Percentiles rank a stretch among this genome's conserved stretches.
Evolutionary conservation across 768 basidiomycete species (phyloP).

Genomic region (Naganishia randhawae): DNA sequence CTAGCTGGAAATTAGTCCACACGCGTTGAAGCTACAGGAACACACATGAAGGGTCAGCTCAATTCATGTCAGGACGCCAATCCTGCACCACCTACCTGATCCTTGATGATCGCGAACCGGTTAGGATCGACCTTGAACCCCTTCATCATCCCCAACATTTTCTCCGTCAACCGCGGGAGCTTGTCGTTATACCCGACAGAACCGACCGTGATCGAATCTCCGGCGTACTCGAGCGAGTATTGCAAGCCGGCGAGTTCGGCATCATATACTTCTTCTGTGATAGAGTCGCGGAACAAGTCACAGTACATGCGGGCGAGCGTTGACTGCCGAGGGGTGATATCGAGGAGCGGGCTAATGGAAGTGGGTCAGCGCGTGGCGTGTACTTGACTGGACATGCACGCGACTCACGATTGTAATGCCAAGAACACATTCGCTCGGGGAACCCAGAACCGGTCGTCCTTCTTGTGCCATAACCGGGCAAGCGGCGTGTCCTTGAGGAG

Average conservation of each 20-base stretch:
- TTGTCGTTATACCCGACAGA: conserved; percentile 91
- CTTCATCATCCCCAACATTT: conserved; percentile 68
- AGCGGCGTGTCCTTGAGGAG: conserved; percentile 69
- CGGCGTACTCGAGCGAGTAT: conserved; percentile 64
- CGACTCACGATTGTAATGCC: conserved; percentile 47
- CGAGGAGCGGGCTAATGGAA: conserved; percentile 48
- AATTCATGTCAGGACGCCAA: not conserved
- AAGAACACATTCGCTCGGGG: conserved; percentile 78
- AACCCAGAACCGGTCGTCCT: conserved; percentile 93
- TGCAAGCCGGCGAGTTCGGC: conserved; percentile 84
- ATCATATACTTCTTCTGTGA: conserved; percentile 86
- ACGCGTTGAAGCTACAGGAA: conserved; percentile 62
- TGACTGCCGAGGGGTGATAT: conserved; percentile 61
- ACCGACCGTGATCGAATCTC: conserved; percentile 64
- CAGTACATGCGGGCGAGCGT: conserved; percentile 79
- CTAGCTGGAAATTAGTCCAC: conserved; percentile 82
- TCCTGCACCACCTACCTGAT: conserved; percentile 60
- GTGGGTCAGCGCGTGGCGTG: not conserved
- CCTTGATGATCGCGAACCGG: conserved; percentile 74
- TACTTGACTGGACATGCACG: not conserved
- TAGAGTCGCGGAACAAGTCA: conserved; percentile 79
- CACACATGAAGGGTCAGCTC: conserved; percentile 18
- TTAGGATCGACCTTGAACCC: conserved; percentile 64
- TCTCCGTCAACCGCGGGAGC: conserved; percentile 64
- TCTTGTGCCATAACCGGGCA: conserved; percentile 88